Conservation (phyloP, 306 rosid genomes). For the Begonia peltatifolia region DNA sequence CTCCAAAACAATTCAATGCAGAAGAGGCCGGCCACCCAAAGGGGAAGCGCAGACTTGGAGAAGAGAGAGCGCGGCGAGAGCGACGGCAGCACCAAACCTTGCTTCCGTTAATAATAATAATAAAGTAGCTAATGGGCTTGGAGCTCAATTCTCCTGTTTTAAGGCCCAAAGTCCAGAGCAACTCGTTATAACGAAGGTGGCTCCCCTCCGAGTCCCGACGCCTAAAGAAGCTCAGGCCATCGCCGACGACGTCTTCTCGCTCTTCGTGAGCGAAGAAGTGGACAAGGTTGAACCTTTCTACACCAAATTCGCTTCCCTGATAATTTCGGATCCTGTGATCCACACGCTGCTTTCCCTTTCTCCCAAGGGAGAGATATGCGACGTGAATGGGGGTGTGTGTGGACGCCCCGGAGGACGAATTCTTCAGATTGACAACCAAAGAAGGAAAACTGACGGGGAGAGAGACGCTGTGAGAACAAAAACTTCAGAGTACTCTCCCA, state of each 20-base stretch:
- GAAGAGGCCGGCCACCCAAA: too few relatives aligned
- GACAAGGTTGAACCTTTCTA: conserved; percentile 79
- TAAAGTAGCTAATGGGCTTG: too few relatives aligned
- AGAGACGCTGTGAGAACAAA: conserved; percentile 42
- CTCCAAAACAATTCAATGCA: conserved; percentile 1
- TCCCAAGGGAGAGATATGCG: conserved; percentile 85
- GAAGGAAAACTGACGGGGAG: conserved; percentile 74
- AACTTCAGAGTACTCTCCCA: conserved; percentile 42
- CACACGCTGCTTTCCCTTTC: conserved; percentile 83
- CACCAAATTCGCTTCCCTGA: conserved; percentile 68
- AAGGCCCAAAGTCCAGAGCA: too few relatives aligned
- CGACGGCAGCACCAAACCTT: too few relatives aligned
- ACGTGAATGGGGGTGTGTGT: conserved; percentile 58
- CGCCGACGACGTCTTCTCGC: conserved; percentile 75
- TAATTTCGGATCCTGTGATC: conserved; percentile 57
- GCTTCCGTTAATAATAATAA: too few relatives aligned
- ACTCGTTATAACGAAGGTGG: conserved; percentile 32
- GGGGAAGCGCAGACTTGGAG: too few relatives aligned
- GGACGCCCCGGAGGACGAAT: conserved; percentile 81
- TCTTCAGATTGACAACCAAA: conserved; percentile 69
- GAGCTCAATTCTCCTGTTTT: too few relatives aligned
- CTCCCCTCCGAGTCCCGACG: conserved; percentile 27
- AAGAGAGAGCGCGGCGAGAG: too few relatives aligned
- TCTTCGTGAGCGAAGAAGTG: conserved; percentile 70
- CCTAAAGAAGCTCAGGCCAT: conserved; percentile 88